Conservation (phyloP, 495 filamentous ascomycete species). For the Glarea lozoyensis region DNA sequence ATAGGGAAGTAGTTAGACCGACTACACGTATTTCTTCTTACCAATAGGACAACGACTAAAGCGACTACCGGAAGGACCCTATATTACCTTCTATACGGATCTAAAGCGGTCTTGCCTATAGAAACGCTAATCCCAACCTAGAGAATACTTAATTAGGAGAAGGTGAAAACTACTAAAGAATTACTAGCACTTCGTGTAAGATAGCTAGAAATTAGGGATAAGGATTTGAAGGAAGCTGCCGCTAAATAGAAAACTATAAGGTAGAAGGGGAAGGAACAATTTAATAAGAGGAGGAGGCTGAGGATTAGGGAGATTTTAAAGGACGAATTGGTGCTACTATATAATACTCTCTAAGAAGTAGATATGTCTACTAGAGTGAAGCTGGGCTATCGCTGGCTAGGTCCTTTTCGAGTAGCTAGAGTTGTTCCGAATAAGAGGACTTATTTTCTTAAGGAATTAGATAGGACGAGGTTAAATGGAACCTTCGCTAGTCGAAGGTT, state of each 20-base stretch:
- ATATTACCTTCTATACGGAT: background rate
- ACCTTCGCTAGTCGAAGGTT: background rate
- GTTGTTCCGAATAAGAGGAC: background rate
- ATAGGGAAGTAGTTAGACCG: background rate
- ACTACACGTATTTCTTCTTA: background rate
- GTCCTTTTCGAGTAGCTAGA: background rate
- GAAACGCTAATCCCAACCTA: background rate
- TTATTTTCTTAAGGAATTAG: background rate
- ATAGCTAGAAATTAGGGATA: background rate
- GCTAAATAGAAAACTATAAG: background rate
- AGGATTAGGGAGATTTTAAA: background rate
- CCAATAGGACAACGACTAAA: background rate
- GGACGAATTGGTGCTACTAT: background rate
- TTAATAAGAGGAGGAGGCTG: background rate
- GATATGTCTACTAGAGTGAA: background rate
- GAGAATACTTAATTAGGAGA: background rate
- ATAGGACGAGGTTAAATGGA: background rate
- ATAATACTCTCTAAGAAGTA: background rate
- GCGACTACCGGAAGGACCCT: background rate
- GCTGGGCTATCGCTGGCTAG: conserved; percentile 1
- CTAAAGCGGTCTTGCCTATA: background rate
- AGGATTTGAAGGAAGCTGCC: background rate
- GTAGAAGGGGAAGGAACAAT: background rate
- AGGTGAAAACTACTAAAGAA: background rate
- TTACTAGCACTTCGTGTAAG: background rate